Conservation (phyloP, 75 land plant species). For the Cryptomeria japonica region DNA sequence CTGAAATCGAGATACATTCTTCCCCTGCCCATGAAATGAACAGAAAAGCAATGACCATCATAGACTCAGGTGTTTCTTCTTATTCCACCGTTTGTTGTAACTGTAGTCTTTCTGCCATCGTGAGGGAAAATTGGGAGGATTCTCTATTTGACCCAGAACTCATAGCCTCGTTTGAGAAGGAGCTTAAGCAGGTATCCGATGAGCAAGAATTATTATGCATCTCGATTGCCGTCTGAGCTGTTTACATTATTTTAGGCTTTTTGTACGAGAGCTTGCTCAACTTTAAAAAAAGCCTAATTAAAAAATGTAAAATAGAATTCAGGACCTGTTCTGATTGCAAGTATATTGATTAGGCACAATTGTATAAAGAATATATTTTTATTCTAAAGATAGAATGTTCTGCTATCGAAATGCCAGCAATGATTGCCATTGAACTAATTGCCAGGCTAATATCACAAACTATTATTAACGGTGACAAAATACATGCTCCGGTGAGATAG, state of each 20-base stretch:
- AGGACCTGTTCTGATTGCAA: neutral
- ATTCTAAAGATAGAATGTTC: no score
- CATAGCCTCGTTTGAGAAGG: constrained; percentile 5
- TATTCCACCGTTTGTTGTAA: neutral
- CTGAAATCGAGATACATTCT: neutral
- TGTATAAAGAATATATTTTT: neutral
- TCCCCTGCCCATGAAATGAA: neutral
- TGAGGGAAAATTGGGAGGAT: neutral
- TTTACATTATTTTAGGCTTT: neutral
- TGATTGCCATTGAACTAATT: no score
- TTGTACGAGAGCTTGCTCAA: neutral
- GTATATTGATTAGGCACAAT: neutral
- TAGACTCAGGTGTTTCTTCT: neutral
- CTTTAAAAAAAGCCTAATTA: neutral
- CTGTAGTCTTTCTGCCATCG: neutral
- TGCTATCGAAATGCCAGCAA: no score
- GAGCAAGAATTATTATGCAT: neutral
- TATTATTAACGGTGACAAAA: no score
- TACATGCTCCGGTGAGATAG: no score
- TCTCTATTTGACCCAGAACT: neutral
- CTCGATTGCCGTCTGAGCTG: neutral
- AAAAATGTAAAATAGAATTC: neutral
- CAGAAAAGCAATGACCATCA: neutral
- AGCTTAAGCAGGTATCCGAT: neutral
- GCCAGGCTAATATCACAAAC: no score